phyloP scores from a whole-genome alignment of 306 rosid genomes.

The Hylodesmum podocarpum region DNA sequence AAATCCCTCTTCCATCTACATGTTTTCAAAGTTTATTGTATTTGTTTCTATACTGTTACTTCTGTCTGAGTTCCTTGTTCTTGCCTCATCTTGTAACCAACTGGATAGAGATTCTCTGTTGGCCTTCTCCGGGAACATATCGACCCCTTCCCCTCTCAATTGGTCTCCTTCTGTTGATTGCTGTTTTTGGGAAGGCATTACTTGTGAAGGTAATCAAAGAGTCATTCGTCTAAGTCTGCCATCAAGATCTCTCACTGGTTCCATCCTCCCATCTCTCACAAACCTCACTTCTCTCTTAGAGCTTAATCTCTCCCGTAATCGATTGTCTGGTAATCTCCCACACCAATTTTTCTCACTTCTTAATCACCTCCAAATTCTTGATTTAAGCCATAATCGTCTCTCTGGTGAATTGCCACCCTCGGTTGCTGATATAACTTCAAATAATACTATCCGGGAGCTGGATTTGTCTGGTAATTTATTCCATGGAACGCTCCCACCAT shows the following conservation, averaged over 20 bases:
- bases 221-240: conserved; percentile 52
- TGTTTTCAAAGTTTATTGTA: conserved; percentile 12
- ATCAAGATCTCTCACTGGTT: conserved; percentile 47
- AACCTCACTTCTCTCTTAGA: conserved; percentile 49
- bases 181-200: conserved; percentile 70
- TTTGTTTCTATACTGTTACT: neutral
- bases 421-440: neutral
- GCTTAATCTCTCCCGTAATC: conserved; percentile 63
- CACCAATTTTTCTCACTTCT: conserved; percentile 40
- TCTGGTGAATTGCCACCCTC: conserved; percentile 42
- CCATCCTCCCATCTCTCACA: conserved; percentile 36
- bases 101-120: conserved; percentile 50
- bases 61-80: conserved; percentile 24
- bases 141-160: conserved; percentile 41
- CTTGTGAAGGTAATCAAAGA: conserved; percentile 35
- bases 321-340: conserved; percentile 48
- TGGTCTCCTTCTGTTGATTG: conserved; percentile 67
- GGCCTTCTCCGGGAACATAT: conserved; percentile 33
- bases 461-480: conserved; percentile 72
- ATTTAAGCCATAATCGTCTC: conserved; percentile 53
- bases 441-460: conserved; percentile 22
- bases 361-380: conserved; percentile 44
- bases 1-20: neutral
- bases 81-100: conserved; percentile 45
- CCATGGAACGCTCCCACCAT: conserved; percentile 53